Evolutionary conservation across 2,329 filamentous ascomycete species (phyloP), one percentile per base, ranked within the genome.

Genomic region (Colletotrichum eleusines): DNA sequence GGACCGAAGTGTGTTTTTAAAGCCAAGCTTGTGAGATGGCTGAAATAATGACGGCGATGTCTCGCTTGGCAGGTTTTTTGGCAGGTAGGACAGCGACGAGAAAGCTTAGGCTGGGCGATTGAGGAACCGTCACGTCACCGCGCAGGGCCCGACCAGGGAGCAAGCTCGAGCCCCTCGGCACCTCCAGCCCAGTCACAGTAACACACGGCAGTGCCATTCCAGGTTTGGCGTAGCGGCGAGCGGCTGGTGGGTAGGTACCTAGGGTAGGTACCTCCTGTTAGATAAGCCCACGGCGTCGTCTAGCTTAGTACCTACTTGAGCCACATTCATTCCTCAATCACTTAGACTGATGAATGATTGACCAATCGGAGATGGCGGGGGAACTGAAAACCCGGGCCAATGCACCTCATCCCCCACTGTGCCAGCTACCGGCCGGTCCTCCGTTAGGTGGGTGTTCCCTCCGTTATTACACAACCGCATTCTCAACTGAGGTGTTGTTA

Each of bases 21-120:
- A 63, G 33, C 35, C 35, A 50, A 48, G 44, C 11, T 31, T 31
- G 35, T 23, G 48, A 28, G 48, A 64, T 71, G 69, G 69, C 69
- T 71, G 55, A 46, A 66, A 46, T 70, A 72, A 72, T 72, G 69
- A 72, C 66, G 60, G 66, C 50, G 61, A 72, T 64, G 65, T 70
- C 66, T 70, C 48, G 48, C 69, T 70, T 65, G 71, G 71, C 71
- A 71, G 68, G 69, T 71, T 71, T 71, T 71, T 60, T 48, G 18
- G 40, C 26, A 38, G 35, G 23, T 50, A 38, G 35, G 23, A 58
- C 20, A 28, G 20, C 14, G 33, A 46, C 18, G 58, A 63, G 40
- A 46, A 50, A 68, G 69, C 69, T 71, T 69, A 59, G 65, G 63
- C 67, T 50, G 48, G 61, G 35, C 28, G 38, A 40, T 38, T 38